Conservation (phyloP, 495 filamentous ascomycete species). For the Penicillium salamii region DNA sequence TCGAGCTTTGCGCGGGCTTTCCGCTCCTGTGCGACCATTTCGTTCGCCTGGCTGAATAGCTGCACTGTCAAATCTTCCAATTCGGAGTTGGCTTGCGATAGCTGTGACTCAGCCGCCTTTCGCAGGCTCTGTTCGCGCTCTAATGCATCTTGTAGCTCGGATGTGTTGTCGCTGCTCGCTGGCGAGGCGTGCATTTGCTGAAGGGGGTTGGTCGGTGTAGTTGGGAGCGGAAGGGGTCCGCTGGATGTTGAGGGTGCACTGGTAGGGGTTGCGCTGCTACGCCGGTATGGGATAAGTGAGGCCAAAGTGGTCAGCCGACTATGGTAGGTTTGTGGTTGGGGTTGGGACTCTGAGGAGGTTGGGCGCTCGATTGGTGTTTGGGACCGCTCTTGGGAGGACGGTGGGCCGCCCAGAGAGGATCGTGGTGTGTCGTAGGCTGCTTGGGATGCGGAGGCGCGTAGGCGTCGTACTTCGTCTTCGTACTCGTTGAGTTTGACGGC, state of each 20-base stretch:
- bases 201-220: constrained; percentile 16
- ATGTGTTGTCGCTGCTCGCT: constrained; percentile 33
- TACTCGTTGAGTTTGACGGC: constrained; percentile 86
- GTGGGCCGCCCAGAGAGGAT: constrained; percentile 28
- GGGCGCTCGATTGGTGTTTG: constrained; percentile 21
- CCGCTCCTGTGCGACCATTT: constrained; percentile 93
- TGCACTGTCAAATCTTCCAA: constrained; percentile 85
- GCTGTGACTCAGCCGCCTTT: constrained; percentile 67
- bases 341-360: constrained; percentile 34
- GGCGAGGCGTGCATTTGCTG: constrained; percentile 8
- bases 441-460: constrained; percentile 48
- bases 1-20: constrained; percentile 76
- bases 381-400: constrained; percentile 25
- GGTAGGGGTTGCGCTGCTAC: constrained; percentile 37
- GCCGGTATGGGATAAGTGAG: constrained; percentile 62
- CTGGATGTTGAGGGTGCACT: constrained; percentile 37
- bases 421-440: constrained; percentile 23
- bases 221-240: constrained; percentile 29
- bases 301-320: constrained; percentile 57
- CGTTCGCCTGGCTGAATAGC: constrained; percentile 91
- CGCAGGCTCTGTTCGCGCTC: constrained; percentile 69
- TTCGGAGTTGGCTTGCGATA: constrained; percentile 70
- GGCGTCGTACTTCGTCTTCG: constrained; percentile 78
- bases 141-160: constrained; percentile 68
- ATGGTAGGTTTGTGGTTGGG: constrained; percentile 31